Conservation (phyloP, 805 yeast species). For the Citeromyces nyonsensis region DNA sequence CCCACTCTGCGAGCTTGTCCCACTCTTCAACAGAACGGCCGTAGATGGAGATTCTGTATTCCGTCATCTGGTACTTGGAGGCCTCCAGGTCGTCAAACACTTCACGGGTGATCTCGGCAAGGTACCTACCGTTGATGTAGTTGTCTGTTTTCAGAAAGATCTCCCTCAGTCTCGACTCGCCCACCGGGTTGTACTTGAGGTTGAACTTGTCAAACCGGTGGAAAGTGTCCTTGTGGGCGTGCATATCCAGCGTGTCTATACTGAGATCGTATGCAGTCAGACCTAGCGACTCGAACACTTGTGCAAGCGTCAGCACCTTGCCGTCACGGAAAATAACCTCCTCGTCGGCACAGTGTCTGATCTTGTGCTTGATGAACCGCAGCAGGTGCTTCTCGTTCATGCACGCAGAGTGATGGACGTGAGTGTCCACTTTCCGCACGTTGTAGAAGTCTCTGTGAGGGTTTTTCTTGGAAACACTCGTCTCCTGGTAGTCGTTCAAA, state of each 20-base stretch:
- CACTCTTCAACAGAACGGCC: conserved; percentile 87
- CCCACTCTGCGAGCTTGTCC: conserved; percentile 94
- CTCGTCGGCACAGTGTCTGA: conserved; percentile 76
- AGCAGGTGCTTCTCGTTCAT: conserved; percentile 96
- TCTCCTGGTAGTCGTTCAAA: conserved; percentile 86
- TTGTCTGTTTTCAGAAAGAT: conserved; percentile 93
- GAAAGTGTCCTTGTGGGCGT: conserved; percentile 95
- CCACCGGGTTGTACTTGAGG: conserved; percentile 93
- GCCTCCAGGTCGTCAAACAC: conserved; percentile 90
- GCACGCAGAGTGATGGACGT: conserved; percentile 97
- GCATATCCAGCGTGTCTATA: conserved; percentile 97
- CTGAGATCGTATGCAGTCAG: conserved; percentile 89
- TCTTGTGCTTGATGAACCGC: conserved; percentile 87
- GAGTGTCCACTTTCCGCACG: conserved; percentile 94
- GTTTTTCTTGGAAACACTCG: conserved; percentile 74
- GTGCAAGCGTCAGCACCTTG: conserved; percentile 64
- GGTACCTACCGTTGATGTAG: conserved; percentile 71
- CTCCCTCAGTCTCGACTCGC: conserved; percentile 94
- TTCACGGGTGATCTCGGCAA: conserved; percentile 89
- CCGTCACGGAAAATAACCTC: conserved; percentile 92
- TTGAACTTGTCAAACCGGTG: conserved; percentile 97
- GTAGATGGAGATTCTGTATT: conserved; percentile 86
- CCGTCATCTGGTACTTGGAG: conserved; percentile 94
- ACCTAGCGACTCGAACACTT: conserved; percentile 83
- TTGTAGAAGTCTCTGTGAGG: conserved; percentile 97